Base-by-base conservation (phyloP, 2,329 filamentous ascomycete genomes). In the Aspergillus ibericus region DNA sequence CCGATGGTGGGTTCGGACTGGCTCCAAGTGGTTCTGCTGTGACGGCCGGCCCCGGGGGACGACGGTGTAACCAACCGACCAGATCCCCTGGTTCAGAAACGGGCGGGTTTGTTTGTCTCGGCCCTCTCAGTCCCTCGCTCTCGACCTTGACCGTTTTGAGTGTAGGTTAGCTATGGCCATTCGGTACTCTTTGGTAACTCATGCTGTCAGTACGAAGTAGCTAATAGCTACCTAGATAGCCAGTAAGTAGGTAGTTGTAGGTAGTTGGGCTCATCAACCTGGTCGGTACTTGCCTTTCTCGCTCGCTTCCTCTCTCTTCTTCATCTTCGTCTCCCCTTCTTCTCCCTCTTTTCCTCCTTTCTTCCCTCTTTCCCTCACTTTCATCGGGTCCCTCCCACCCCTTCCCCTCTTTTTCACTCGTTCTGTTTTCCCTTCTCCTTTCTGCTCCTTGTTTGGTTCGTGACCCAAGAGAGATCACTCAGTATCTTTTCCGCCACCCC, bases 61-160 rank as follows among this genome's bases (percentile, higher is more conserved):
- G 49, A 55, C 51, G 55, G 61, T 64, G 63, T 65, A 62, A 65
- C 63, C 53, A 50, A 59, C 51, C 51, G 56, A 57, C 25, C n/a
- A 40, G 35, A 50, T 53, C 58, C 57, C 51, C 60, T 63, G 52
- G 53, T 59, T 59, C 50, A 59, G 40, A 60, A 58, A 58, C 58
- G 56, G 59, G 59, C 55, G 58, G 57, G 44, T 58, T 60, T 62
- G 60, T 63, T 58, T 63, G 60, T 62, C 60, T 62, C 60, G 52
- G 51, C 56, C 59, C 53, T 59, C 57, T 34, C 55, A 58, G 61
- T 63, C 63, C 61, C 63, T 65, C 61, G 53, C 62, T 60, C 61
- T 59, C 51, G 56, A 59, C 55, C 53, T 61, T 53, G 59, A 59
- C 61, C 60, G 46, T 46, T 62, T 61, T 58, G 55, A 59, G 58